Percentiles rank a stretch among this genome's conserved stretches.
These are phyloP conservation scores for Epichloe glyceriae DNA, from an alignment of 2,329 filamentous ascomycete genomes.

Conservation along the genomic window DNA sequence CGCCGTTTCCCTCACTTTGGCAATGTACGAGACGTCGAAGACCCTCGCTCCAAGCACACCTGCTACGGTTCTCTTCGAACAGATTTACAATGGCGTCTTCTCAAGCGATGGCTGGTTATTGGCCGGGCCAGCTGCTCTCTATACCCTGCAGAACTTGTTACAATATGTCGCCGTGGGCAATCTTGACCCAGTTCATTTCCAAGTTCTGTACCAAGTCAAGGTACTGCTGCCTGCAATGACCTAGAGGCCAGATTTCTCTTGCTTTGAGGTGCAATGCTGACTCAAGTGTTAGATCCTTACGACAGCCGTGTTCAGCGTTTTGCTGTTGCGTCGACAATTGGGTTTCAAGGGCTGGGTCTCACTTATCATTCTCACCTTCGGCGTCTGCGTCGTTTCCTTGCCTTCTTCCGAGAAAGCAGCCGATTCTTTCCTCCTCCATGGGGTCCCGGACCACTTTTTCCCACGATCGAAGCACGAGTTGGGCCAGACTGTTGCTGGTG, in stretches of 20 bases:
- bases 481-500: slow-evolving; percentile 34
- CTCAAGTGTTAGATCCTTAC: slow-evolving; percentile 52
- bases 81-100: slow-evolving; percentile 71
- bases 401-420: slow-evolving; percentile 46
- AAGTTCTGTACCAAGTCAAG: slow-evolving; percentile 88
- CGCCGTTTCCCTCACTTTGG: slow-evolving; percentile 71
- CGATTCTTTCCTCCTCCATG: slow-evolving; percentile 46
- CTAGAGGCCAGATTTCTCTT: not conserved
- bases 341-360: slow-evolving; percentile 67
- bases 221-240: slow-evolving; percentile 22
- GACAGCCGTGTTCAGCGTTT: slow-evolving; percentile 75
- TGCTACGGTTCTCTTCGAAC: slow-evolving; percentile 65
- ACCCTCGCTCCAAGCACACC: slow-evolving; percentile 67
- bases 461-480: slow-evolving; percentile 69
- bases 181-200: slow-evolving; percentile 82
- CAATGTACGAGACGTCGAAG: slow-evolving; percentile 74
- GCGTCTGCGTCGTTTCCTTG: slow-evolving; percentile 76
- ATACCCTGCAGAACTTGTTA: slow-evolving; percentile 85
- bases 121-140: slow-evolving; percentile 74
- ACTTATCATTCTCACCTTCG: slow-evolving; percentile 64
- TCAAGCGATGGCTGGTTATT: slow-evolving; percentile 90
- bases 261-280: not conserved
- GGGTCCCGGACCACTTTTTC: slow-evolving; percentile 56
- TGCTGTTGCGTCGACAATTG: slow-evolving; percentile 59
- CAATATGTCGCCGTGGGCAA: slow-evolving; percentile 90